These are phyloP conservation scores for Trypethelium eluteriae DNA, from an alignment of 495 filamentous ascomycete species.

Conservation along the genomic window DNA sequence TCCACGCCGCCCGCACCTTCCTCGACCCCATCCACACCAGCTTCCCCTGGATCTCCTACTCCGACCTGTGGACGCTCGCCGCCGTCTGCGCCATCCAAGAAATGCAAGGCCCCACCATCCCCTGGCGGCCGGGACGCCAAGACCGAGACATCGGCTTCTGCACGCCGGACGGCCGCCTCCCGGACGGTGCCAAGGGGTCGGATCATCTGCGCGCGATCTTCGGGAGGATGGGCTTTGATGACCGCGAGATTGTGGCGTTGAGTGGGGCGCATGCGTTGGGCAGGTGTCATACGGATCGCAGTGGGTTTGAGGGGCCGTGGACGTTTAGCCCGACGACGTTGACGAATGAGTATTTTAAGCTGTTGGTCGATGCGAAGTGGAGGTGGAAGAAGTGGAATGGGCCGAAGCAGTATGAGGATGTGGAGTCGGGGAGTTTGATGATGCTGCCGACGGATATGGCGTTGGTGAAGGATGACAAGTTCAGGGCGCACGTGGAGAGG, in stretches of 20 bases:
- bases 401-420: constrained; percentile 77
- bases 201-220: constrained; percentile 88
- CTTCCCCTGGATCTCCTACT: constrained; percentile 93
- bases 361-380: constrained; percentile 91
- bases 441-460: constrained; percentile 94
- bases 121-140: constrained; percentile 79
- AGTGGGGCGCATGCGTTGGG: constrained; percentile 86
- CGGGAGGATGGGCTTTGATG: constrained; percentile 95
- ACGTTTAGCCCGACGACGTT: constrained; percentile 90
- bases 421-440: constrained; percentile 79
- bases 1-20: constrained; percentile 84
- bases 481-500: constrained; percentile 75
- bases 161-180: constrained; percentile 93
- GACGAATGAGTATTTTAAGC: constrained; percentile 88
- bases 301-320: constrained; percentile 89
- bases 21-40: constrained; percentile 81
- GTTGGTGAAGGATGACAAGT: constrained; percentile 78
- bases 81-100: constrained; percentile 87
- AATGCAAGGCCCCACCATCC: constrained; percentile 81
- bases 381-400: constrained; percentile 88
- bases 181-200: constrained; percentile 73
- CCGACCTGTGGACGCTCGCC: constrained; percentile 90
- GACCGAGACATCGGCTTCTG: constrained; percentile 75
- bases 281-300: constrained; percentile 82
- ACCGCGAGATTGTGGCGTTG: constrained; percentile 91